These are phyloP conservation scores for Trichoderma sp. DNA, from an alignment of 2,329 filamentous ascomycete species.

Conservation along the genomic window DNA sequence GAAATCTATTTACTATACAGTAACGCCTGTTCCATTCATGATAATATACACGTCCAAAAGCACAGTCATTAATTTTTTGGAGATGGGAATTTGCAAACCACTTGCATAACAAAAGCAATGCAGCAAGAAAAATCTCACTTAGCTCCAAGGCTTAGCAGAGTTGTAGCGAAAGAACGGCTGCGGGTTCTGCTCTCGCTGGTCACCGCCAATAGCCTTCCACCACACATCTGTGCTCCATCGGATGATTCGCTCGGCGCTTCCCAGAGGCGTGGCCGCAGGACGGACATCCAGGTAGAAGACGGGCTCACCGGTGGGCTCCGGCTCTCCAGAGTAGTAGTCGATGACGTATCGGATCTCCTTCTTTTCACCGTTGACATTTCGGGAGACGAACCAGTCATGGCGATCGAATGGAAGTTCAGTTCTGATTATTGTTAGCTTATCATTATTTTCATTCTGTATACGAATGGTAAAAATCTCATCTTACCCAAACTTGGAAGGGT, in stretches of 20 bases:
- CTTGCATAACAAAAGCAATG: conserved; percentile 13
- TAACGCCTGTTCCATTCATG: conserved; percentile 15
- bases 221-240: conserved; percentile 92
- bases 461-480: conserved; percentile 39
- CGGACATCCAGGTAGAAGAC: conserved; percentile 95
- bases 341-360: conserved; percentile 92
- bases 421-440: conserved; percentile 39
- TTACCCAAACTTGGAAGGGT: conserved; percentile 75
- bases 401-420: conserved; percentile 89
- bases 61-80: conserved; percentile 20
- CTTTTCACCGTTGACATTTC: conserved; percentile 63
- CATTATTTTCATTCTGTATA: neutral
- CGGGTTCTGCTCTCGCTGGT: conserved; percentile 50
- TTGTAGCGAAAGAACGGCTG: conserved; percentile 34
- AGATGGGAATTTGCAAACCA: conserved; percentile 14
- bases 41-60: conserved; percentile 29
- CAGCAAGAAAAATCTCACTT: neutral
- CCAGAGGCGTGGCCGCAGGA: conserved; percentile 78
- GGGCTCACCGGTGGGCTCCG: conserved; percentile 73
- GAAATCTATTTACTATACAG: conserved; percentile 10
- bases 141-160: conserved; percentile 23
- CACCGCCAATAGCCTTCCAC: conserved; percentile 81
- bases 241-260: conserved; percentile 76
- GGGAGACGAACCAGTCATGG: conserved; percentile 92
- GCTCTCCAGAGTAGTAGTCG: conserved; percentile 87